phyloP scores from a whole-genome alignment of 2,329 filamentous ascomycete species.

The Alternaria triticina region DNA sequence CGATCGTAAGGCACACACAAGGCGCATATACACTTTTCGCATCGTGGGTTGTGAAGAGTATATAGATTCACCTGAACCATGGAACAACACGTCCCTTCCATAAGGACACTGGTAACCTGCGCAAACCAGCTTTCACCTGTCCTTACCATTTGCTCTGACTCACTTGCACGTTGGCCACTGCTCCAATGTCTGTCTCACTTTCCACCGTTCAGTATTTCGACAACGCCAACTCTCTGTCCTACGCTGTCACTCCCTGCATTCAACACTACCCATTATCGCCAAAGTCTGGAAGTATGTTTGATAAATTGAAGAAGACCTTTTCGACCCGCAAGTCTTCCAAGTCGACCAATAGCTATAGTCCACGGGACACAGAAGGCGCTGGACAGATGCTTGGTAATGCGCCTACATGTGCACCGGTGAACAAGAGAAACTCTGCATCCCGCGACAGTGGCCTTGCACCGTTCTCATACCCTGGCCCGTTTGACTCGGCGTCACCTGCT shows the following conservation, averaged over 20 bases:
- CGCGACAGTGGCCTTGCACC: conserved; percentile 24
- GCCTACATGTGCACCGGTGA: conserved; percentile 3
- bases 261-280: conserved; percentile 3
- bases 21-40: background rate
- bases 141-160: conserved; percentile 2
- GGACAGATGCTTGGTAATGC: background rate
- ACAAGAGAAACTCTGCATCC: conserved; percentile 14
- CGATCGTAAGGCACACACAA: background rate
- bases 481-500: conserved; percentile 32
- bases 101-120: background rate
- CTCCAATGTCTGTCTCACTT: conserved; percentile 21
- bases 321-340: conserved; percentile 18
- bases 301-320: conserved; percentile 21
- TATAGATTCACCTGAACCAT: conserved; percentile 2
- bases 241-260: background rate
- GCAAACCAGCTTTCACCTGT: conserved; percentile 3
- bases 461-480: conserved; percentile 22
- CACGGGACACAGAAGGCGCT: conserved; percentile 4
- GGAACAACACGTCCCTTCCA: background rate
- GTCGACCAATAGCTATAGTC: conserved; percentile 6
- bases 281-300: conserved; percentile 16
- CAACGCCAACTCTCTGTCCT: background rate
- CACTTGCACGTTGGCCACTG: background rate
- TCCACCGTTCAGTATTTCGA: conserved; percentile 2
- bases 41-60: background rate